Evolutionary conservation across 139 green algal genomes (phyloP), one percentile per base, ranked within the genome.

Genomic region (Bryopsis sp.): DNA sequence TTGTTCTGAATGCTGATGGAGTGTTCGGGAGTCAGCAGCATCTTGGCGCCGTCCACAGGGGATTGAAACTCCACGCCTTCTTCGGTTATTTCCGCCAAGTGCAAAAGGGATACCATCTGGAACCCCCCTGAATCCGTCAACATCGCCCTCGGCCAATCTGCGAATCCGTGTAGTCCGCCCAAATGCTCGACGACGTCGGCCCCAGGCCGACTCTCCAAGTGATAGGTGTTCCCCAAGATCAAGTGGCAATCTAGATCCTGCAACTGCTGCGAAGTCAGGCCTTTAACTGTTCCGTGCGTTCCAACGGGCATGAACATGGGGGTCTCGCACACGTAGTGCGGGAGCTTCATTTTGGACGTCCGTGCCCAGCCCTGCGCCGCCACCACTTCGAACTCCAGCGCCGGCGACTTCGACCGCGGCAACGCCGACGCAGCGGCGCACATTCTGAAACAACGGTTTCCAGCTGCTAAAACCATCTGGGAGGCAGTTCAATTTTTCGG

Each of bases 301-400:
- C 93, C 93, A 1, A 98, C 93, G 1, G 93, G 93, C 93, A 98
- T 98, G 81, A 98, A 98, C 92, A 98, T 97, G 15, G 93, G 93
- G 11, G 90, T 97, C 57, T 91, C 75, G 35, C 82, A 91, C 5
- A 71, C 82, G 71, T 79, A 87, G 61, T 96, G 92, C 0, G 90
- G 90, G 39, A 98, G 82, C 31, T 76, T 90, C 85, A 98, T 87
- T 19, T 58, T 70, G 0, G 82, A 61, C 5, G 80, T 80, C 2
- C 92, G 74, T 0, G 92, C 92, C 1, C 85, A 72, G 1, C 88
- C 86, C 37, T 87, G 78, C 39, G 74, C 66, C 0, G 88, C 89
- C 32, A 91, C 28, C 7, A 94, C 87, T 76, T 92, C 48, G 36
- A 81, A 85, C 3, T 72, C 65, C 47, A 84, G 64, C 3, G 78